These are phyloP conservation scores for Colletotrichum costaricense DNA, from an alignment of 2,329 filamentous ascomycete genomes.

Conservation along the genomic window DNA sequence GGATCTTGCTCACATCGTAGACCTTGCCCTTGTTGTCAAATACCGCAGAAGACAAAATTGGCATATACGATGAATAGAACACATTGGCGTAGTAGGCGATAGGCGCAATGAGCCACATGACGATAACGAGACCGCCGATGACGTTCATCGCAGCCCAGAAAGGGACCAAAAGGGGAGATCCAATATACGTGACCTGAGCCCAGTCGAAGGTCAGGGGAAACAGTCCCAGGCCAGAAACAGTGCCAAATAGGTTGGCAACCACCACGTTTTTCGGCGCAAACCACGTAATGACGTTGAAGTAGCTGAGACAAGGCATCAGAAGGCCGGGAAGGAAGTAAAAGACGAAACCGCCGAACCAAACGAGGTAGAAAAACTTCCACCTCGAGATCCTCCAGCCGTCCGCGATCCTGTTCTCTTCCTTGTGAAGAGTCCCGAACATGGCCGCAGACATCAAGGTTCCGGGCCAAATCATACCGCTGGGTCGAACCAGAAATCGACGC, in stretches of 20 bases:
- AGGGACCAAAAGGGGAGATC: slow-evolving; percentile 83
- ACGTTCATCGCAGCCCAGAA: slow-evolving; percentile 92
- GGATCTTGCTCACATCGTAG: slow-evolving; percentile 84
- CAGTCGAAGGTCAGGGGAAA: slow-evolving; percentile 92
- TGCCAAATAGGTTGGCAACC: slow-evolving; percentile 86
- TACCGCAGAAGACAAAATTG: slow-evolving; percentile 84
- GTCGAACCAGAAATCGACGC: slow-evolving; percentile 83
- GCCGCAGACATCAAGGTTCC: slow-evolving; percentile 88
- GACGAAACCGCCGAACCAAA: slow-evolving; percentile 76
- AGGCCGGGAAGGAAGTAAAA: slow-evolving; percentile 91
- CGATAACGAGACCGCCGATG: slow-evolving; percentile 80
- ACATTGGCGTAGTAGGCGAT: slow-evolving; percentile 84
- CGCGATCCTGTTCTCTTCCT: slow-evolving; percentile 83
- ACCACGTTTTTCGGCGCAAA: slow-evolving; percentile 89
- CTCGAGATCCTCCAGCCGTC: slow-evolving; percentile 86
- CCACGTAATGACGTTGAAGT: slow-evolving; percentile 92
- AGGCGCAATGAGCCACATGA: slow-evolving; percentile 88
- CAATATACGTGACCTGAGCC: slow-evolving; percentile 90
- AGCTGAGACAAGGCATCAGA: slow-evolving; percentile 85
- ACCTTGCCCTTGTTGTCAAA: slow-evolving; percentile 86
- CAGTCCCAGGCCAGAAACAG: slow-evolving; percentile 84
- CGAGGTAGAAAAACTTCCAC: slow-evolving; percentile 84
- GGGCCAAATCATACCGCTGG: slow-evolving; percentile 92
- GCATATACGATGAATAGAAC: slow-evolving; percentile 86
- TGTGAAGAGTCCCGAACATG: slow-evolving; percentile 90